Evolutionary conservation across 148 eudicot species (phyloP).

Genomic region (Camellia lanceoleosa): DNA sequence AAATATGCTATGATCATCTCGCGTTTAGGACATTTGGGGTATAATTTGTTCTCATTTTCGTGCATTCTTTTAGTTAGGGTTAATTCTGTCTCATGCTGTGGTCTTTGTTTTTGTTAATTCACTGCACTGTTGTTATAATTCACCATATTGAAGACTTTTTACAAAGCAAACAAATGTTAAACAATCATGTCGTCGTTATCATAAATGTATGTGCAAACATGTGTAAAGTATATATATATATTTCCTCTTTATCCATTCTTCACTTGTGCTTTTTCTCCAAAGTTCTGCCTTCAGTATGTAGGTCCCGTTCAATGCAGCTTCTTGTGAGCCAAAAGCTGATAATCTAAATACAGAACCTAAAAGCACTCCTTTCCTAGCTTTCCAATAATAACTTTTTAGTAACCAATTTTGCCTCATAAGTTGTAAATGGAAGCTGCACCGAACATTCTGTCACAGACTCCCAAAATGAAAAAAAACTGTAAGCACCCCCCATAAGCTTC

Average conservation of each 20-base stretch:
- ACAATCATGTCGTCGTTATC: background rate
- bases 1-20: constrained; percentile 82
- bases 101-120: background rate
- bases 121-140: background rate
- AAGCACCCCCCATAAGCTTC: too few species aligned
- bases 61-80: background rate
- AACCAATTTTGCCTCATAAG: too few species aligned
- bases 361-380: too few species aligned
- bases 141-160: background rate
- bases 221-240: background rate
- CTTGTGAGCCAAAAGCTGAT: too few species aligned
- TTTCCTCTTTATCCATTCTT: background rate
- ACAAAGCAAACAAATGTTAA: background rate
- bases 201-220: background rate
- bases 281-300: background rate
- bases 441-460: too few species aligned
- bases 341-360: too few species aligned
- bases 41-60: constrained; percentile 8
- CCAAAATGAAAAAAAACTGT: too few species aligned
- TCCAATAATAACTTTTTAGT: too few species aligned
- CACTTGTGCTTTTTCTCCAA: background rate
- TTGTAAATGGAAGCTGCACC: too few species aligned
- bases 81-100: background rate
- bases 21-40: constrained; percentile 98
- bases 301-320: too few species aligned